Conservation (phyloP, 768 basidiomycete species). For the Boletus rufocinnamomeus region DNA sequence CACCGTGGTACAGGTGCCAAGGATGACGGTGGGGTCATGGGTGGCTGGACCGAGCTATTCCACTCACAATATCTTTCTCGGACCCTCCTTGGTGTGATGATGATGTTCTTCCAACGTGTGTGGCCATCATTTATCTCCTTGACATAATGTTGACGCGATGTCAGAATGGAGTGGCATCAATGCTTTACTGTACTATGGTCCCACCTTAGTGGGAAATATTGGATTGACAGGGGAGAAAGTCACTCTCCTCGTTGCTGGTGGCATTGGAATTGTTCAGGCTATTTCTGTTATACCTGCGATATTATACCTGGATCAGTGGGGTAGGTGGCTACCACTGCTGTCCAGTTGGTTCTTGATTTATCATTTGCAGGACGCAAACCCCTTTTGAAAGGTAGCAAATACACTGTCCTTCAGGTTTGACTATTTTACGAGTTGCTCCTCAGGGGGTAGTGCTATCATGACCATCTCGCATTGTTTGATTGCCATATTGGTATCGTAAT, state of each 20-base stretch:
- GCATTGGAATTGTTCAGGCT: slow-evolving; percentile 78
- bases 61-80: slow-evolving; percentile 53
- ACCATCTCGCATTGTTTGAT: slow-evolving; percentile 62
- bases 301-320: slow-evolving; percentile 64
- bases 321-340: slow-evolving; percentile 34
- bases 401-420: neutral
- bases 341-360: neutral
- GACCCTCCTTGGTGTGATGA: slow-evolving; percentile 67
- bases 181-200: slow-evolving; percentile 81
- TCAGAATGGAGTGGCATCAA: slow-evolving; percentile 89
- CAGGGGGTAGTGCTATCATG: slow-evolving; percentile 66
- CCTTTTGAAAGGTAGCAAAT: slow-evolving; percentile 51
- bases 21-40: slow-evolving; percentile 13
- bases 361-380: slow-evolving; percentile 57
- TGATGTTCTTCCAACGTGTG: slow-evolving; percentile 86
- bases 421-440: neutral
- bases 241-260: slow-evolving; percentile 70
- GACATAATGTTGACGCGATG: neutral
- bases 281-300: slow-evolving; percentile 76
- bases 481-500: slow-evolving; percentile 53
- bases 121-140: slow-evolving; percentile 7
- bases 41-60: slow-evolving; percentile 61
- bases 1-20: slow-evolving; percentile 35
- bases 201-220: slow-evolving; percentile 63
- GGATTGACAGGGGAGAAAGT: slow-evolving; percentile 62